Base-by-base conservation (phyloP, 148 eudicot species). In the Fallopia convolvulus region DNA sequence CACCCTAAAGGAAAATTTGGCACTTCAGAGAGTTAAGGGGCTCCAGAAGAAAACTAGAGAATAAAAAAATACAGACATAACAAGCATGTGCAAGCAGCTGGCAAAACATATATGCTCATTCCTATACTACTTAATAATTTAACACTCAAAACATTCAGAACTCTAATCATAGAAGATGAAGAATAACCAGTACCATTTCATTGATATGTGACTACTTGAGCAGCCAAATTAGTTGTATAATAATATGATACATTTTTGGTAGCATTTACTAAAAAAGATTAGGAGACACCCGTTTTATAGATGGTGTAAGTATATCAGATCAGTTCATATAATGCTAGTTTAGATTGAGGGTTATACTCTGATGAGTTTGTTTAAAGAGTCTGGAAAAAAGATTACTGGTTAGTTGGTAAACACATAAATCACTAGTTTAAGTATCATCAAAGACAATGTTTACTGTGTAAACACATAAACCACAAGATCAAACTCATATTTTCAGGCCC, bases 81-180 rank as follows among this genome's bases (percentile, higher is more conserved):
- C n/a, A 66, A 14, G 71, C 71, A 66, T 66, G 71, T 66, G 72
- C 44, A 17, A 68, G 46, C 46, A 68, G 72, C 72, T 68, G 72
- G 72, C 72, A 33, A 68, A 36, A 68, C 72, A 68, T 14, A 68
- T 68, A 68, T 33, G 72, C 72, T 9, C 72, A 68, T 68, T 68
- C 42, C 21, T 32, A 63, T 26, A 32, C 40, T 63, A 30, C 6
- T 32, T n/a, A n/a, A n/a, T n/a, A 63, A 30, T 30, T 63, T 9
- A 32, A 63, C 39, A 63, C 13, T 53, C 65, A 58, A 12, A 21
- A 58, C 10, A 52, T 58, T 58, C 4, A 21, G 11, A n/a, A 8
- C 8, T 42, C 46, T 68, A 68, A 68, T 68, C n/a, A 36, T 33
- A 33, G 46, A 68, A 15, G 72, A 68, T 17, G 42, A 36, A 68